phyloP scores from a whole-genome alignment of 2,329 filamentous ascomycete species.

The Trichoderma sp. region DNA sequence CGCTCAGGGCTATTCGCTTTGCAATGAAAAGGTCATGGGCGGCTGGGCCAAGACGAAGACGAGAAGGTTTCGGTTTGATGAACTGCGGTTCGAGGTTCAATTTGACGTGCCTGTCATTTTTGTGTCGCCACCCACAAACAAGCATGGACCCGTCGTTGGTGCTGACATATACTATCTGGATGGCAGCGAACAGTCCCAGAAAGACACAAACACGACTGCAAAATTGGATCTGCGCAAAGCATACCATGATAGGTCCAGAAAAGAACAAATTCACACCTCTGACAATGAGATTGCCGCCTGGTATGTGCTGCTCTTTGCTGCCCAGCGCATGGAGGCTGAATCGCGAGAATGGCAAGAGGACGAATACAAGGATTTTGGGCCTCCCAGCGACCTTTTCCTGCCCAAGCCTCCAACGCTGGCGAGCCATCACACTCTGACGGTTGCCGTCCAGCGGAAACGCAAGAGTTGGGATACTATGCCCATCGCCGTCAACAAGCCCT shows the following conservation, averaged over 20 bases:
- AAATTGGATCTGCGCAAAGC: constrained; percentile 39
- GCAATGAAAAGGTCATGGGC: constrained; percentile 53
- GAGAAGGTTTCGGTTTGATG: constrained; percentile 46
- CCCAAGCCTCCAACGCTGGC: constrained; percentile 35
- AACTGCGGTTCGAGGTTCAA: constrained; percentile 55
- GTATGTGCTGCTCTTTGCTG: constrained; percentile 53
- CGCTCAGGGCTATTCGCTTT: constrained; percentile 54
- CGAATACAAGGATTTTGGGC: constrained; percentile 38
- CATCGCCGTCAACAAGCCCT: constrained; percentile 50
- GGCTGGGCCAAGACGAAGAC: constrained; percentile 49
- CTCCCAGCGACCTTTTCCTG: constrained; percentile 33
- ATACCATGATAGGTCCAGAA: constrained; percentile 35
- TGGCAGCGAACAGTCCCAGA: constrained; percentile 44
- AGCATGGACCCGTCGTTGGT: constrained; percentile 41
- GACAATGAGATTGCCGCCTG: constrained; percentile 62
- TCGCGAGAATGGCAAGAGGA: constrained; percentile 52
- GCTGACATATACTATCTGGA: constrained; percentile 45
- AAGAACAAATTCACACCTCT: constrained; percentile 54
- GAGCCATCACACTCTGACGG: constrained; percentile 47
- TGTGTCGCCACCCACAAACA: constrained; percentile 50
- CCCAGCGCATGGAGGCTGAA: constrained; percentile 55
- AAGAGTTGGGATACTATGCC: constrained; percentile 60
- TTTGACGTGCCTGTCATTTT: constrained; percentile 57
- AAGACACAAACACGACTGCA: constrained; percentile 41
- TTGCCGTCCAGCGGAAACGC: constrained; percentile 52